These are phyloP conservation scores for Populus alba DNA, from an alignment of 345 rosid species.

Conservation along the genomic window DNA sequence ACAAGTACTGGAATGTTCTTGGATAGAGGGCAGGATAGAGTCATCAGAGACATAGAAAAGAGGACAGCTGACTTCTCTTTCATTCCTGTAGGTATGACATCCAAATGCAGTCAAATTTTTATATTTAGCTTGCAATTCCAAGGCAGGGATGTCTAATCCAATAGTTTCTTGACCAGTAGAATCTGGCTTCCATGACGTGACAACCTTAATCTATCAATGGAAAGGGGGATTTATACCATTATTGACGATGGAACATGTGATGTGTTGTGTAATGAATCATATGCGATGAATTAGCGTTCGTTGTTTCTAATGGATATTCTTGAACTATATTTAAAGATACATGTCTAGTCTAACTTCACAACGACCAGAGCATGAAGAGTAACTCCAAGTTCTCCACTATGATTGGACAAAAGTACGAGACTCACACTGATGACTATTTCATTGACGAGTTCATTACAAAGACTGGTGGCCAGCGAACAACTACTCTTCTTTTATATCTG, in stretches of 20 bases:
- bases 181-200: neutral
- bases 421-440: slow-evolving; percentile 93
- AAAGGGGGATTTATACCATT: neutral
- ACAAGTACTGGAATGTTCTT: slow-evolving; percentile 92
- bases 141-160: neutral
- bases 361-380: slow-evolving; percentile 83
- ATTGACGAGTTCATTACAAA: slow-evolving; percentile 82
- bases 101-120: neutral
- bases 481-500: slow-evolving; percentile 93
- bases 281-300: neutral
- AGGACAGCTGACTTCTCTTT: slow-evolving; percentile 86
- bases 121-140: neutral
- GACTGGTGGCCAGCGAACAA: slow-evolving; percentile 88
- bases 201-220: neutral
- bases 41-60: slow-evolving; percentile 62
- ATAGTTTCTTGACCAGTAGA: neutral
- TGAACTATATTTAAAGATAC: neutral
- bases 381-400: slow-evolving; percentile 82
- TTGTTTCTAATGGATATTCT: neutral
- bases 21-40: slow-evolving; percentile 65
- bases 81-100: slow-evolving; percentile 66
- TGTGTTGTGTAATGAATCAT: neutral
- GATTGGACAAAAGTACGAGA: slow-evolving; percentile 85
- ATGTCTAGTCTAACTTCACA: slow-evolving; percentile 1
- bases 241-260: neutral